Conservation (phyloP, 1,284 basidiomycete species). For the Ustilago cynodontis region DNA sequence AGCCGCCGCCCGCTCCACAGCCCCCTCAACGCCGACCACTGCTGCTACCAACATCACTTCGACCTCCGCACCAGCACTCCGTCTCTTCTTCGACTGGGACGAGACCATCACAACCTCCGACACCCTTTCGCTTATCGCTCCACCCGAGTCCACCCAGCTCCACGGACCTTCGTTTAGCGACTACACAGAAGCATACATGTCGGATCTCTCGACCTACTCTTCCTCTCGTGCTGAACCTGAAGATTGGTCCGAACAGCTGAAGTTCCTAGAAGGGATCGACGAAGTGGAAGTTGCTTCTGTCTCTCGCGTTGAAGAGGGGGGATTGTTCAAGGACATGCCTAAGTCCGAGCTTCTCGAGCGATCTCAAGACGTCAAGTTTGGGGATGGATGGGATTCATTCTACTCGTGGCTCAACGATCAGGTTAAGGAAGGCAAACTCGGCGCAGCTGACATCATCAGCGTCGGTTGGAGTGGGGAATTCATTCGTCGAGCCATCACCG, state of each 20-base stretch:
- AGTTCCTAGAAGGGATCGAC: constrained; percentile 43
- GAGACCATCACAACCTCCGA: constrained; percentile 65
- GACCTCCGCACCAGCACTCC: constrained; percentile 10
- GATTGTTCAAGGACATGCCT: constrained; percentile 51
- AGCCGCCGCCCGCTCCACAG: background rate
- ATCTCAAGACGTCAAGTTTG: constrained; percentile 28
- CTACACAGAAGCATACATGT: constrained; percentile 54
- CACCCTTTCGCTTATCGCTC: constrained; percentile 62
- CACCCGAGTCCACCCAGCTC: constrained; percentile 26
- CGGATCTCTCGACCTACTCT: constrained; percentile 39
- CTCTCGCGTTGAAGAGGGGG: constrained; percentile 42
- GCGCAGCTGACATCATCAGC: constrained; percentile 52
- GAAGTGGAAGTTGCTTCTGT: constrained; percentile 51
- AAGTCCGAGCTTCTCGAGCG: constrained; percentile 15
- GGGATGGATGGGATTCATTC: constrained; percentile 49
- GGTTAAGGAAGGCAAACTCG: background rate
- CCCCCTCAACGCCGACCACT: constrained; percentile 1
- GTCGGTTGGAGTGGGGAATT: constrained; percentile 64
- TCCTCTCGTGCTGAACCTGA: constrained; percentile 13
- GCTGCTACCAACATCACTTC: background rate
- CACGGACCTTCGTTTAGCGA: constrained; percentile 42
- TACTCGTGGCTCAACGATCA: constrained; percentile 27
- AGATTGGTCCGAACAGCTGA: constrained; percentile 31
- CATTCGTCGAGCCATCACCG: constrained; percentile 42
- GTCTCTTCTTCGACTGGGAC: constrained; percentile 67